These are phyloP conservation scores for Haplosporangium gracile DNA, from an alignment of 192 early-diverging fungal genomes.

Conservation along the genomic window DNA sequence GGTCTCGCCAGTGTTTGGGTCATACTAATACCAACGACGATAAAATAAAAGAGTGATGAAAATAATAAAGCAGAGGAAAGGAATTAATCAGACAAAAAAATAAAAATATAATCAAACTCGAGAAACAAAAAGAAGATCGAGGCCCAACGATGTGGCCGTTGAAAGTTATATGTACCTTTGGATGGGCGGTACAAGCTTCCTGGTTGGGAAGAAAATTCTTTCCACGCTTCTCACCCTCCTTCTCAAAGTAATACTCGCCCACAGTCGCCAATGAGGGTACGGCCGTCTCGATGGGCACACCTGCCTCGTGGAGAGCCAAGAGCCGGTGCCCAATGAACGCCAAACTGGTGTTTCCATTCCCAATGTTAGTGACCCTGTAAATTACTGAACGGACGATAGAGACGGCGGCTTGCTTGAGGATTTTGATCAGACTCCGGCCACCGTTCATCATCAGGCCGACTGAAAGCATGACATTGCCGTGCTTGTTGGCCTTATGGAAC, in stretches of 20 bases:
- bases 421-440: background rate
- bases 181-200: constrained; percentile 37
- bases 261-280: constrained; percentile 35
- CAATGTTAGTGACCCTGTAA: constrained; percentile 14
- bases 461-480: constrained; percentile 12
- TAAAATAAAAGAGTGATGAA: background rate
- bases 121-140: background rate
- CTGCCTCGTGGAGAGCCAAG: constrained; percentile 35
- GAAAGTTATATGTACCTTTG: constrained; percentile 32
- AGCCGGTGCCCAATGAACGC: constrained; percentile 21
- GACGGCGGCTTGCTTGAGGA: background rate
- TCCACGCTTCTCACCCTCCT: background rate
- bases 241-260: constrained; percentile 42
- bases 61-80: background rate
- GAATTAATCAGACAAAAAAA: background rate
- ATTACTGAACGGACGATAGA: background rate
- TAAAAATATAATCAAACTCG: background rate
- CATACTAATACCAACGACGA: background rate
- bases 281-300: constrained; percentile 22
- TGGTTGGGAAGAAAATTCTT: background rate
- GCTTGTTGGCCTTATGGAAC: constrained; percentile 30
- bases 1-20: constrained; percentile 43
- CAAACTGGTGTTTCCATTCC: constrained; percentile 37
- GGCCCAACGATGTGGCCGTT: background rate
- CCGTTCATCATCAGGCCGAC: constrained; percentile 20